These are phyloP conservation scores for Ganoderma meredithae DNA, from an alignment of 1,284 basidiomycete species.

Conservation along the genomic window DNA sequence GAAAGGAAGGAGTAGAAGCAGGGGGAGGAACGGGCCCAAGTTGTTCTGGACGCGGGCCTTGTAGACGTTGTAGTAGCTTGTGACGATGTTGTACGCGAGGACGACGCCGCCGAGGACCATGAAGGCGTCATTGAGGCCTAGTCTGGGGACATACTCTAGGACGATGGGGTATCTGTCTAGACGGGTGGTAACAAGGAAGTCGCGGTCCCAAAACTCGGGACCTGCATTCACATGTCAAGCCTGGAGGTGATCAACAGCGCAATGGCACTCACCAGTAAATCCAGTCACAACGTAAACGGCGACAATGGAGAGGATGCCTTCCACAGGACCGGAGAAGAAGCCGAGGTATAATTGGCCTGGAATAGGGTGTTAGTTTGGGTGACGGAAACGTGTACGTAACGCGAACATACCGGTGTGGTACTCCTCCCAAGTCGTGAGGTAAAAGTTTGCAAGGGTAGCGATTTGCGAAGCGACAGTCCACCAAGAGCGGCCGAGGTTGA, in stretches of 20 bases:
- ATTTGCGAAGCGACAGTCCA: conserved; percentile 93
- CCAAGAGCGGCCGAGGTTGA: conserved; percentile 93
- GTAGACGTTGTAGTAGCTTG: conserved; percentile 82
- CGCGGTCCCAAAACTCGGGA: conserved; percentile 86
- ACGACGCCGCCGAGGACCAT: conserved; percentile 85
- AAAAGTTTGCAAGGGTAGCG: conserved; percentile 93
- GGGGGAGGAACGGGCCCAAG: conserved; percentile 59
- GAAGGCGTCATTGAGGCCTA: conserved; percentile 88
- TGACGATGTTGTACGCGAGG: conserved; percentile 49
- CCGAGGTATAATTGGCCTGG: conserved; percentile 87
- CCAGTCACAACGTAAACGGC: conserved; percentile 84
- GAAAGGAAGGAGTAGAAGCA: conserved; percentile 85
- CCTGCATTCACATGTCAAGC: conserved; percentile 48
- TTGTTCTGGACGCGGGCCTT: conserved; percentile 48
- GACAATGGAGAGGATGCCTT: conserved; percentile 92
- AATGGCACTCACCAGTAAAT: conserved; percentile 61
- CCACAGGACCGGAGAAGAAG: conserved; percentile 96
- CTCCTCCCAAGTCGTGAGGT: conserved; percentile 98
- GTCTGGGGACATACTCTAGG: conserved; percentile 59
- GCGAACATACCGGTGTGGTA: conserved; percentile 81
- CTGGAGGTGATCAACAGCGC: not conserved
- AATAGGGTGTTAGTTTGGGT: not conserved
- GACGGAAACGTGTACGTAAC: not conserved
- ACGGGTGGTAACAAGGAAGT: conserved; percentile 67
- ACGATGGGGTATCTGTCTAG: conserved; percentile 62